phyloP scores from a whole-genome alignment of 1,139 yeast species.

The Diutina sp. region DNA sequence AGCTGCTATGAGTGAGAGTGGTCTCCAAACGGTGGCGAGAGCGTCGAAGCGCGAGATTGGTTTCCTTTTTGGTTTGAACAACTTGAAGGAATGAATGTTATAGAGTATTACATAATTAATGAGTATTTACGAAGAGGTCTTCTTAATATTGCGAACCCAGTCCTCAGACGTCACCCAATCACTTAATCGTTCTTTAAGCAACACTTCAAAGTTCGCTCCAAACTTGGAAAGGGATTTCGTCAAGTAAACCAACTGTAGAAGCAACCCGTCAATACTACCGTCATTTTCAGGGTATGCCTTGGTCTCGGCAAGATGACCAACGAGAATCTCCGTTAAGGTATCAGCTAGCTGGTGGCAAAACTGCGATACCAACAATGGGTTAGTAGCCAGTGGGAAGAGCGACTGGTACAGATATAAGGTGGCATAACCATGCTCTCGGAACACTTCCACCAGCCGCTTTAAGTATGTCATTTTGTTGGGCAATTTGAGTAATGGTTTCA shows the following conservation, averaged over 20 bases:
- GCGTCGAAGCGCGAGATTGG: conserved; percentile 59
- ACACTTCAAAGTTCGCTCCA: conserved; percentile 51
- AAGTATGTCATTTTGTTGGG: conserved; percentile 47
- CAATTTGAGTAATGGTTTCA: conserved; percentile 38
- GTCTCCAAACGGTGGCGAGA: conserved; percentile 38
- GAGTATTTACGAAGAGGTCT: background rate
- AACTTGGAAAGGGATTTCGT: conserved; percentile 62
- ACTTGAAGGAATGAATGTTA: conserved; percentile 4
- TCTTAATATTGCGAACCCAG: background rate
- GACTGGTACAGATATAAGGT: conserved; percentile 56
- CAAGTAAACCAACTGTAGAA: conserved; percentile 64
- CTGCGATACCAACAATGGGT: conserved; percentile 8
- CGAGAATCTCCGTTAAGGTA: conserved; percentile 16
- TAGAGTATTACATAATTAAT: no score
- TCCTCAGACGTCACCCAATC: background rate
- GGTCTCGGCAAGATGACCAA: conserved; percentile 14
- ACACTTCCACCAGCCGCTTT: conserved; percentile 69
- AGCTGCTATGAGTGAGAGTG: conserved; percentile 66
- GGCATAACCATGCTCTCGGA: conserved; percentile 70
- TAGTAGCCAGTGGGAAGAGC: conserved; percentile 32
- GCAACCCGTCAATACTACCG: conserved; percentile 34
- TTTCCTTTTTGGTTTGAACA: conserved; percentile 62
- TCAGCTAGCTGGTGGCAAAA: conserved; percentile 21
- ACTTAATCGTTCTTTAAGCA: background rate
- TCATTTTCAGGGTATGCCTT: background rate